Percentiles rank a stretch among this genome's conserved stretches.
phyloP scores from a whole-genome alignment of 495 filamentous ascomycete genomes.

The Aspergillus homomorphus region DNA sequence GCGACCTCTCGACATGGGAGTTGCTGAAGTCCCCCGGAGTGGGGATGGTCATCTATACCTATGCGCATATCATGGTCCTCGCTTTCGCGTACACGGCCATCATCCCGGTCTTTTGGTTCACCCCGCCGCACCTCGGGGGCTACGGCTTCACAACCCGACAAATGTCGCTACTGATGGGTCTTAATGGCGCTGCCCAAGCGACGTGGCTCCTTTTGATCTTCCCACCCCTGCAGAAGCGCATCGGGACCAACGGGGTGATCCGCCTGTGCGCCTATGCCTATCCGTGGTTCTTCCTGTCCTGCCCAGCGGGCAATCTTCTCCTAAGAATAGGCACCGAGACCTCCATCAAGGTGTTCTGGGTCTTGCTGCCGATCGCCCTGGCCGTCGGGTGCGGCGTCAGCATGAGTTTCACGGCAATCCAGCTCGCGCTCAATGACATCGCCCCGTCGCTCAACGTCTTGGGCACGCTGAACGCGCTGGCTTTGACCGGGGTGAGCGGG shows the following conservation, averaged over 20 bases:
- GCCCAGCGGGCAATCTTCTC: slow-evolving; percentile 52
- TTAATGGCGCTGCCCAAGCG: slow-evolving; percentile 59
- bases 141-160: slow-evolving; percentile 55
- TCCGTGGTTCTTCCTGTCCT: slow-evolving; percentile 54
- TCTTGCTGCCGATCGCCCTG: slow-evolving; percentile 37
- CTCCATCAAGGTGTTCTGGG: slow-evolving; percentile 50
- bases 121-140: slow-evolving; percentile 52
- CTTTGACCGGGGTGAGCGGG: slow-evolving; percentile 51
- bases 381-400: slow-evolving; percentile 55
- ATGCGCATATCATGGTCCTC: slow-evolving; percentile 58
- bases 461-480: slow-evolving; percentile 63
- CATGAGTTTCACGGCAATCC: slow-evolving; percentile 66
- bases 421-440: slow-evolving; percentile 67
- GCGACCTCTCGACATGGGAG: slow-evolving; percentile 47
- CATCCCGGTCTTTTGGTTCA: slow-evolving; percentile 62
- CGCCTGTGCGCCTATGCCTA: slow-evolving; percentile 50
- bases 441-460: slow-evolving; percentile 55
- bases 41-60: slow-evolving; percentile 56
- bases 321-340: slow-evolving; percentile 36
- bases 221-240: slow-evolving; percentile 53
- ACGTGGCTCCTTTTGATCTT: slow-evolving; percentile 63
- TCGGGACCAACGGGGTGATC: slow-evolving; percentile 60
- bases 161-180: slow-evolving; percentile 57
- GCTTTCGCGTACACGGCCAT: slow-evolving; percentile 61
- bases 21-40: slow-evolving; percentile 62